Evolutionary conservation across 2,329 filamentous ascomycete genomes (phyloP).

Genomic region (Aspergillus pseudonomiae): DNA sequence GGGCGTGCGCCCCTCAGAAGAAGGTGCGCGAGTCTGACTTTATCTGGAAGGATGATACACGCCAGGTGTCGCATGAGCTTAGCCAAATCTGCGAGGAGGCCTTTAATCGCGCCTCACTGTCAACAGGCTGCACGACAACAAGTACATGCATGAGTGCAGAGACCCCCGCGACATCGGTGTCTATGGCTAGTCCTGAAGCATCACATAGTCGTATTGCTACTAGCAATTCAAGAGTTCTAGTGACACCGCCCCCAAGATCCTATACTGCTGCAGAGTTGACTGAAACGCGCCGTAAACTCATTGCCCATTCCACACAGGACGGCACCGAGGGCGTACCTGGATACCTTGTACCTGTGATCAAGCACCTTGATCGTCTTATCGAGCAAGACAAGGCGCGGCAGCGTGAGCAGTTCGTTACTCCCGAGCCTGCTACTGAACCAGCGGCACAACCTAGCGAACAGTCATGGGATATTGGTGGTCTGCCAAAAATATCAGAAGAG

Average conservation of each 20-base stretch:
- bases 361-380: constrained; percentile 62
- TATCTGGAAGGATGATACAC: constrained; percentile 73
- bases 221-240: constrained; percentile 34
- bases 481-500: constrained; percentile 59
- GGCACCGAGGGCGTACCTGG: constrained; percentile 49
- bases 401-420: neutral
- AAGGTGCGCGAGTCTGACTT: constrained; percentile 49
- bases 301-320: constrained; percentile 52
- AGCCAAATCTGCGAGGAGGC: constrained; percentile 91
- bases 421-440: constrained; percentile 12
- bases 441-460: constrained; percentile 23
- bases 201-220: constrained; percentile 19
- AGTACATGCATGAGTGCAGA: constrained; percentile 48
- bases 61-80: constrained; percentile 81
- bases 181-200: constrained; percentile 35
- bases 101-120: constrained; percentile 71
- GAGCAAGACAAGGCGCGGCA: constrained; percentile 38
- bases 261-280: constrained; percentile 59
- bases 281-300: constrained; percentile 61
- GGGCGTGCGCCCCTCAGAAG: constrained; percentile 41
- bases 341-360: constrained; percentile 63
- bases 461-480: constrained; percentile 26
- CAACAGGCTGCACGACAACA: constrained; percentile 53
- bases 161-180: constrained; percentile 55
- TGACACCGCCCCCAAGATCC: constrained; percentile 52